A percentile compares a stretch with the other conserved stretches of the same genome.
These are phyloP conservation scores for Malassezia sympodialis DNA, from an alignment of 1,284 basidiomycete genomes.

Conservation along the genomic window DNA sequence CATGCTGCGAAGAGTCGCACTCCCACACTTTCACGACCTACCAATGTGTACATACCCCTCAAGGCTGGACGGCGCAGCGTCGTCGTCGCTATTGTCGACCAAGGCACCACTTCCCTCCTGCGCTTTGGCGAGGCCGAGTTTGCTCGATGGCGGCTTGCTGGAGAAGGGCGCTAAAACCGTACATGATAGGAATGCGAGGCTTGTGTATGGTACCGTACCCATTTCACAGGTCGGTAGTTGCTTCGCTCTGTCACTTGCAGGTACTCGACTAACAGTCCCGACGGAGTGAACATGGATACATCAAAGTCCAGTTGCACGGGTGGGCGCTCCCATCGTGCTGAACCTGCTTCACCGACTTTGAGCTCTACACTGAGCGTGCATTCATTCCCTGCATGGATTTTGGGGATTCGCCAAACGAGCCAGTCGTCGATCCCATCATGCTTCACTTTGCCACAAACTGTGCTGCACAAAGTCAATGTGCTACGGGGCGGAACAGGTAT, in stretches of 20 bases:
- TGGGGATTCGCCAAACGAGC: constrained; percentile 88
- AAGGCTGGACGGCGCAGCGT: constrained; percentile 75
- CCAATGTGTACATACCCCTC: constrained; percentile 51
- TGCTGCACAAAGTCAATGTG: constrained; percentile 80
- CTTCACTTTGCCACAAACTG: constrained; percentile 85
- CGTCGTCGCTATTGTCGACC: constrained; percentile 79
- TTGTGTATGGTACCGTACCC: constrained; percentile 40
- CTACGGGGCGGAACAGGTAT: constrained; percentile 95
- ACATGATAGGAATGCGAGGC: constrained; percentile 36
- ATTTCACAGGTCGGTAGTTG: constrained; percentile 61
- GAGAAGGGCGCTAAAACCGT: constrained; percentile 22
- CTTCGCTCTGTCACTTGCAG: constrained; percentile 95
- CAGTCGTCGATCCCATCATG: constrained; percentile 90
- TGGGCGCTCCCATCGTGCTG: constrained; percentile 87
- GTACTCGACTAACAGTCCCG: constrained; percentile 88
- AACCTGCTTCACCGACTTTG: constrained; percentile 66
- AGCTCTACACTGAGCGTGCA: constrained; percentile 75
- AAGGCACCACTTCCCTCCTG: constrained; percentile 77
- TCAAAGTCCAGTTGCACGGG: constrained; percentile 97
- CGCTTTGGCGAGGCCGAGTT: constrained; percentile 79
- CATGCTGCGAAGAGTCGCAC: neutral
- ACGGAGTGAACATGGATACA: constrained; percentile 96
- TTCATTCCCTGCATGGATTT: constrained; percentile 85
- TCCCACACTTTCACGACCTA: neutral
- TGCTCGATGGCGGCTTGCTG: constrained; percentile 44